Evolutionary conservation across 2,329 filamentous ascomycete species (phyloP).

Genomic region (Diaporthe sp.): DNA sequence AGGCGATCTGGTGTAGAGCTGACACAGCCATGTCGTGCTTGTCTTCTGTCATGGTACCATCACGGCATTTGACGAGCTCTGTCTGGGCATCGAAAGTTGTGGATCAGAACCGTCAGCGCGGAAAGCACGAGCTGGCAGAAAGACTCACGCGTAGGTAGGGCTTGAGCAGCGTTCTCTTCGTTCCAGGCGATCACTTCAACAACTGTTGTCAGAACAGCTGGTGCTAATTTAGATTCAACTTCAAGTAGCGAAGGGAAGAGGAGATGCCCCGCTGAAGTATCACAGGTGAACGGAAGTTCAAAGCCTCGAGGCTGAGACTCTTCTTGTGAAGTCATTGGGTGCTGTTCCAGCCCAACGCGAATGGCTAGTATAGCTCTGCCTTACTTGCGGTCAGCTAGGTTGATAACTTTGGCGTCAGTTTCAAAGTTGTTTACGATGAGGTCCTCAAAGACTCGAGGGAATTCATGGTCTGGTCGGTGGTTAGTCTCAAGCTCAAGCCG

Average conservation of each 20-base stretch:
- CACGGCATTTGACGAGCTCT: constrained; percentile 38
- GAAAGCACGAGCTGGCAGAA: background rate
- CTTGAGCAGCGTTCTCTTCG: constrained; percentile 41
- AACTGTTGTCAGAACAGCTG: background rate
- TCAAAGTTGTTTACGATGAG: constrained; percentile 42
- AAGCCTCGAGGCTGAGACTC: background rate
- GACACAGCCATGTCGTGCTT: constrained; percentile 36
- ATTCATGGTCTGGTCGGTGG: constrained; percentile 37
- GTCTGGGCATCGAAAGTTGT: constrained; percentile 40
- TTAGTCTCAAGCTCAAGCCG: background rate
- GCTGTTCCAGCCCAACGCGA: background rate
- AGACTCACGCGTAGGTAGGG: constrained; percentile 44
- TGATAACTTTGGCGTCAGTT: constrained; percentile 37
- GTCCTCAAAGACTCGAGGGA: constrained; percentile 31
- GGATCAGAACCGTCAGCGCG: background rate
- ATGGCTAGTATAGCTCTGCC: no score
- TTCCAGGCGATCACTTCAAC: constrained; percentile 45
- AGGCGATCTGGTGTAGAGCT: constrained; percentile 37
- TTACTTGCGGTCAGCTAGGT: constrained; percentile 39
- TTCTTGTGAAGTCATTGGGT: background rate
- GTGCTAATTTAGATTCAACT: background rate
- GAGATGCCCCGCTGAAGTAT: background rate
- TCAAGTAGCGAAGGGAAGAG: background rate
- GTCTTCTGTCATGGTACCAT: constrained; percentile 39
- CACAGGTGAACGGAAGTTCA: background rate